These are phyloP conservation scores for Fusarium sp. DNA, from an alignment of 2,329 filamentous ascomycete species.

Conservation along the genomic window DNA sequence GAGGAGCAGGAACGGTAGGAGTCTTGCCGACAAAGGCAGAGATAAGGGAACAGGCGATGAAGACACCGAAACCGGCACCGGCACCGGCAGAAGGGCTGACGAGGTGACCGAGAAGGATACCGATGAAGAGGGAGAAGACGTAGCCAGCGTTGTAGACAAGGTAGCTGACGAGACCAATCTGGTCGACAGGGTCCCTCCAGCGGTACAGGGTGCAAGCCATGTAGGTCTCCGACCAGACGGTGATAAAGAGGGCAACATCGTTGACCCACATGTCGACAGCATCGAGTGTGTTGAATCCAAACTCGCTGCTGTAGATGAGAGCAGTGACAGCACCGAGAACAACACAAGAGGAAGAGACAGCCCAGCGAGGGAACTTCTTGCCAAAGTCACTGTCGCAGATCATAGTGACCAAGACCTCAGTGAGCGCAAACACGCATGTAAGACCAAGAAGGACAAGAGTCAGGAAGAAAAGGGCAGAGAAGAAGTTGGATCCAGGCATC, in stretches of 20 bases:
- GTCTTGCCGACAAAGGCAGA: conserved; percentile 54
- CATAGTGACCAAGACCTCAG: conserved; percentile 53
- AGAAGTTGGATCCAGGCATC: conserved; percentile 67
- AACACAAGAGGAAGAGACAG: conserved; percentile 59
- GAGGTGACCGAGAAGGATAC: conserved; percentile 60
- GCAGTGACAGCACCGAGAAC: conserved; percentile 60
- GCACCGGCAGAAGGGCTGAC: conserved; percentile 56
- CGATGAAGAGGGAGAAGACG: conserved; percentile 60
- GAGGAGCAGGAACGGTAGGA: conserved; percentile 53
- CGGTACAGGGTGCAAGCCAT: conserved; percentile 63
- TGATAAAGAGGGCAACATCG: conserved; percentile 62
- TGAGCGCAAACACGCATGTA: conserved; percentile 50
- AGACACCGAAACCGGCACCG: conserved; percentile 62
- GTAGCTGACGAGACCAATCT: conserved; percentile 56
- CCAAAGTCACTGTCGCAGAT: conserved; percentile 49
- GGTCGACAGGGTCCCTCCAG: conserved; percentile 57
- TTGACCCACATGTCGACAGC: conserved; percentile 66
- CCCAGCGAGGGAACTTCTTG: conserved; percentile 51
- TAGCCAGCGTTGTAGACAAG: conserved; percentile 60
- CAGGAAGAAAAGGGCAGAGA: conserved; percentile 65
- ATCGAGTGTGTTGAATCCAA: conserved; percentile 64
- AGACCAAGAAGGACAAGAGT: conserved; percentile 65
- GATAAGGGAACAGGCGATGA: conserved; percentile 52
- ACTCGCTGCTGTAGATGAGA: conserved; percentile 65
- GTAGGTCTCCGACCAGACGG: conserved; percentile 62